A percentile compares a stretch with the other conserved stretches of the same genome.
phyloP scores from a whole-genome alignment of 164 flowering plant genomes.

The Litsea cubeba region DNA sequence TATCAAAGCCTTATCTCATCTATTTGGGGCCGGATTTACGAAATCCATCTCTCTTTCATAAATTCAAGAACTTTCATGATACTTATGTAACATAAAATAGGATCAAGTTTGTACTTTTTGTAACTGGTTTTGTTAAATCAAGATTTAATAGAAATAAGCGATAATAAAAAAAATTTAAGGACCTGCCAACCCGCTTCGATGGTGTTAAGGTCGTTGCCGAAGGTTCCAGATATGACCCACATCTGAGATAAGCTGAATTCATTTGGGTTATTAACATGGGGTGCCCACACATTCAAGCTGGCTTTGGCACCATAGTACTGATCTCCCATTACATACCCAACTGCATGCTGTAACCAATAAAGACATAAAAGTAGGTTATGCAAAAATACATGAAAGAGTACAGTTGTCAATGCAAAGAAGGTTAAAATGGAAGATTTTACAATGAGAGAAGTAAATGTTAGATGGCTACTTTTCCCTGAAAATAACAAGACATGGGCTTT shows the following conservation, averaged over 20 bases:
- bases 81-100: too few relatives aligned
- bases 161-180: constrained; percentile 8
- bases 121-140: too few relatives aligned
- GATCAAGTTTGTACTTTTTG: too few relatives aligned
- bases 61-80: too few relatives aligned
- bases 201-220: constrained; percentile 93
- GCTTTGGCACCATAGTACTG: constrained; percentile 94
- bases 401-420: background rate
- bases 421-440: background rate
- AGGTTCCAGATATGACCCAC: constrained; percentile 96
- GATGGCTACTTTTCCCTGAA: background rate
- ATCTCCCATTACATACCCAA: constrained; percentile 73
- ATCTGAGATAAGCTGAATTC: constrained; percentile 96
- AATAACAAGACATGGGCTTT: too few relatives aligned
- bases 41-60: too few relatives aligned
- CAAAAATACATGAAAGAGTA: background rate
- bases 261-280: constrained; percentile 53
- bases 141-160: background rate
- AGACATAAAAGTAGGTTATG: background rate
- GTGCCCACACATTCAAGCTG: constrained; percentile 90
- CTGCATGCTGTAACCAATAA: constrained; percentile 76
- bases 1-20: too few relatives aligned
- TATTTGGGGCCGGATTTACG: too few relatives aligned
- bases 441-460: background rate
- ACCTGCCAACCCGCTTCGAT: constrained; percentile 99